Evolutionary conservation across 2,329 filamentous ascomycete genomes (phyloP).

Genomic region (Neofusicoccum umdonicola): DNA sequence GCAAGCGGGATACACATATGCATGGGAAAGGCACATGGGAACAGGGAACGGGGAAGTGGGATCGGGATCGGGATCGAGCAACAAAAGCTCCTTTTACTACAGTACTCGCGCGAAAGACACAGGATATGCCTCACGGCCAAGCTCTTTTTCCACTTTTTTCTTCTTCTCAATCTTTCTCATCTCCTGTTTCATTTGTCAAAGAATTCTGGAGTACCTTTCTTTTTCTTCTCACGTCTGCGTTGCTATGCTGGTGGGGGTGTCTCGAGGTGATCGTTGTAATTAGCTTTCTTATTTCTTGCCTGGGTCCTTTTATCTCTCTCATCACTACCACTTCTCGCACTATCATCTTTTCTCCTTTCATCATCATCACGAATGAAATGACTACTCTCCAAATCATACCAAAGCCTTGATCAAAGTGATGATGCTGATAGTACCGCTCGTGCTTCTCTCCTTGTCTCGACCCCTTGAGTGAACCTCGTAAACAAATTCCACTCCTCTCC

Average conservation of each 20-base stretch:
- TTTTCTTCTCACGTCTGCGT: neutral
- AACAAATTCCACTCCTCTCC: no score
- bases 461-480: no score
- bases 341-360: neutral
- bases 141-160: neutral
- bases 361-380: neutral
- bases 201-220: neutral
- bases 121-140: slow-evolving; percentile 2
- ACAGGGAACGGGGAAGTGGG: neutral
- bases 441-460: no score
- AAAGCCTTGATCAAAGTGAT: neutral
- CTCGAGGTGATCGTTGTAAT: neutral
- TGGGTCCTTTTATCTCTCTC: no score
- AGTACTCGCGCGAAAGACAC: neutral
- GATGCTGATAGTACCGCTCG: no score
- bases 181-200: neutral
- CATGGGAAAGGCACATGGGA: neutral
- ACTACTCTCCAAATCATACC: neutral
- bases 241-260: neutral
- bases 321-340: neutral
- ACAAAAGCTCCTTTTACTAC: neutral
- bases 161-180: neutral
- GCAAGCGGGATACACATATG: neutral
- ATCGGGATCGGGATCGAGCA: neutral
- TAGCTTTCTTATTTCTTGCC: neutral